phyloP scores from a whole-genome alignment of 768 basidiomycete genomes.

The Boletus vermiculosoides region DNA sequence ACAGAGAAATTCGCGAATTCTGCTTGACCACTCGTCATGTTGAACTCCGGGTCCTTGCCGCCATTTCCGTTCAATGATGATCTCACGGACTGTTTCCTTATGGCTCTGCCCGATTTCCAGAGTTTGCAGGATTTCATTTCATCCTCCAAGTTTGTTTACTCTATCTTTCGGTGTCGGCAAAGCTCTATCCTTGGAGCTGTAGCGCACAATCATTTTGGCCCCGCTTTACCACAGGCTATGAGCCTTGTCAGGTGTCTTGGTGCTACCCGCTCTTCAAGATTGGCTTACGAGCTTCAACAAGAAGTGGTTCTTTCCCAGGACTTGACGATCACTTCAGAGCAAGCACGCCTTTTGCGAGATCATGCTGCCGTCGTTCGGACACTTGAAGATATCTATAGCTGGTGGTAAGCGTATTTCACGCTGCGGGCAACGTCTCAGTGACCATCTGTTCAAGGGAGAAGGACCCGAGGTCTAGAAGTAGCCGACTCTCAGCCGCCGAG shows the following conservation, averaged over 20 bases:
- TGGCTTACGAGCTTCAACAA: conserved; percentile 9
- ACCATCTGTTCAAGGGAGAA: conserved; percentile 31
- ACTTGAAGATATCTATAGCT: conserved; percentile 42
- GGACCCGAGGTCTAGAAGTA: conserved; percentile 33
- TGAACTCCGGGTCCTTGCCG: neutral
- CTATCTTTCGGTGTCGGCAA: conserved; percentile 29
- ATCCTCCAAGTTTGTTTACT: conserved; percentile 33
- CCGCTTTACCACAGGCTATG: conserved; percentile 34
- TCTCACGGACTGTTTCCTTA: conserved; percentile 32
- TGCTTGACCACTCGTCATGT: conserved; percentile 1
- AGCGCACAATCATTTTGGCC: conserved; percentile 30
- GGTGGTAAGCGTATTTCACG: conserved; percentile 28
- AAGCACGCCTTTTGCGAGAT: conserved; percentile 23
- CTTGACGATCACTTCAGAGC: conserved; percentile 14
- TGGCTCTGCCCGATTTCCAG: conserved; percentile 28
- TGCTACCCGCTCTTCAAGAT: neutral
- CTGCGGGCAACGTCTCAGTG: neutral
- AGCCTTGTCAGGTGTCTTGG: conserved; percentile 21
- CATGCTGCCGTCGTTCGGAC: conserved; percentile 25
- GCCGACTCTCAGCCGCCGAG: conserved; percentile 32
- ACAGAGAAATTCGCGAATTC: neutral
- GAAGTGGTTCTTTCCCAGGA: conserved; percentile 2
- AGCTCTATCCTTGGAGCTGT: conserved; percentile 32
- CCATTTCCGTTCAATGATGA: conserved; percentile 24
- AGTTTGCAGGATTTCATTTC: conserved; percentile 27